Percentiles rank a stretch among this genome's conserved stretches.
Conservation (phyloP, 495 filamentous ascomycete genomes). For the Parmelia sp. region DNA sequence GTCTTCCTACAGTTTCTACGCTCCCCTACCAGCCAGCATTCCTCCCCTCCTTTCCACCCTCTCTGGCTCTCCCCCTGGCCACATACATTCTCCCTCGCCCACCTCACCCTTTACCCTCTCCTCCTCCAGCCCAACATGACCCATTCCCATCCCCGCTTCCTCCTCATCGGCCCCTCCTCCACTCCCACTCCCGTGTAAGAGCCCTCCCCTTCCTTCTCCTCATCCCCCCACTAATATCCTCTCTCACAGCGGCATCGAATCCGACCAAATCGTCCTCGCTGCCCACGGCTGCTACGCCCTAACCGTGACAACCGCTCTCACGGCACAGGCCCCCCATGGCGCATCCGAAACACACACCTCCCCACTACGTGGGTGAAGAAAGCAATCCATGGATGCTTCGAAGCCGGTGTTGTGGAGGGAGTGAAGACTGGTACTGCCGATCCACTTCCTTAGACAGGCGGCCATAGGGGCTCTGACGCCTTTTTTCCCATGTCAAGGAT, state of each 20-base stretch:
- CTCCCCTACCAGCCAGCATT: no score
- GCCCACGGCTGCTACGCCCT: conserved; percentile 93
- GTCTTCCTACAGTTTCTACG: no score
- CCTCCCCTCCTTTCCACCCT: no score
- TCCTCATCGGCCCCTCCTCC: no score
- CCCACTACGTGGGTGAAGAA: conserved; percentile 72
- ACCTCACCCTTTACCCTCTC: no score
- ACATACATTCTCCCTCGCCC: no score
- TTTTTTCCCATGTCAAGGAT: background rate
- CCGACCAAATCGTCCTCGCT: conserved; percentile 90
- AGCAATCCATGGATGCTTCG: conserved; percentile 77
- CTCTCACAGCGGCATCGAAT: conserved; percentile 71
- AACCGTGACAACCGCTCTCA: conserved; percentile 88
- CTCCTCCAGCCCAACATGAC: no score
- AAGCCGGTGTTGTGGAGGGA: conserved; percentile 79
- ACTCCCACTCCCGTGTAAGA: conserved; percentile 28
- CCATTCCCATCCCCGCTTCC: no score
- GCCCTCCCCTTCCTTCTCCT: background rate
- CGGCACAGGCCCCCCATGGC: conserved; percentile 86
- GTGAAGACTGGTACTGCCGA: conserved; percentile 78
- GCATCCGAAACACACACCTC: conserved; percentile 73
- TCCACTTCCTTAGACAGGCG: background rate
- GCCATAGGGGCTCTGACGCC: background rate
- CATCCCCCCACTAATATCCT: background rate
- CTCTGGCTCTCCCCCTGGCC: no score